A percentile compares a stretch with the other conserved stretches of the same genome.
These are phyloP conservation scores for Pyricularia pennisetigena DNA, from an alignment of 2,329 filamentous ascomycete genomes.

Conservation along the genomic window DNA sequence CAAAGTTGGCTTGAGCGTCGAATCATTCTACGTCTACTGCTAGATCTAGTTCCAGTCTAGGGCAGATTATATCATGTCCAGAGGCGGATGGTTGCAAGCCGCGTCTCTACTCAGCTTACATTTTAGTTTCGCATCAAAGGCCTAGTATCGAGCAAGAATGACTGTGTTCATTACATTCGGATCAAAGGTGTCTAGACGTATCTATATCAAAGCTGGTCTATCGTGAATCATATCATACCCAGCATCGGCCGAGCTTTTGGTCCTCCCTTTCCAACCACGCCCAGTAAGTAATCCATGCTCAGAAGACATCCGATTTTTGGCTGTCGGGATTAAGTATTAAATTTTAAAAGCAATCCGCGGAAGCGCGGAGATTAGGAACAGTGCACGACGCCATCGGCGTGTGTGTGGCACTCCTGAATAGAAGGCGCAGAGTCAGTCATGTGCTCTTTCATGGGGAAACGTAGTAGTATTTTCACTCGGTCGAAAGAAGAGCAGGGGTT, in stretches of 20 bases:
- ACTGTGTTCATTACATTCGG: not conserved
- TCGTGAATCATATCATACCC: not conserved
- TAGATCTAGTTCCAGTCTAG: no score
- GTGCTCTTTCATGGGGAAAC: not conserved
- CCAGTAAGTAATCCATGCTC: not conserved
- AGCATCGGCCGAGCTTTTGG: not conserved
- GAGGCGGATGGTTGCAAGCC: no score
- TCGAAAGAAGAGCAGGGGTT: not conserved
- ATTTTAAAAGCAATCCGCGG: not conserved
- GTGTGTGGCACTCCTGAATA: slow-evolving; percentile 36
- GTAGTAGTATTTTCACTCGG: not conserved
- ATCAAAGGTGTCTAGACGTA: not conserved
- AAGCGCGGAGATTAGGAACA: slow-evolving; percentile 10
- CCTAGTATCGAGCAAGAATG: not conserved
- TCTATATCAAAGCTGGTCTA: not conserved
- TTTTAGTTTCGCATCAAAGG: not conserved
- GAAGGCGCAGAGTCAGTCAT: not conserved
- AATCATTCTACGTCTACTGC: no score
- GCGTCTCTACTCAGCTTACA: not conserved
- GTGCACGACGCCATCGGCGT: slow-evolving; percentile 28
- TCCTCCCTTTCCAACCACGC: not conserved
- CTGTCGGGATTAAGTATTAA: not conserved
- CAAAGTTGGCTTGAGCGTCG: not conserved
- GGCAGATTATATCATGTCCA: not conserved
- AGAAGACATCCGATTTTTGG: not conserved